phyloP scores from a whole-genome alignment of 805 yeast species.

The Spathaspora boniae region DNA sequence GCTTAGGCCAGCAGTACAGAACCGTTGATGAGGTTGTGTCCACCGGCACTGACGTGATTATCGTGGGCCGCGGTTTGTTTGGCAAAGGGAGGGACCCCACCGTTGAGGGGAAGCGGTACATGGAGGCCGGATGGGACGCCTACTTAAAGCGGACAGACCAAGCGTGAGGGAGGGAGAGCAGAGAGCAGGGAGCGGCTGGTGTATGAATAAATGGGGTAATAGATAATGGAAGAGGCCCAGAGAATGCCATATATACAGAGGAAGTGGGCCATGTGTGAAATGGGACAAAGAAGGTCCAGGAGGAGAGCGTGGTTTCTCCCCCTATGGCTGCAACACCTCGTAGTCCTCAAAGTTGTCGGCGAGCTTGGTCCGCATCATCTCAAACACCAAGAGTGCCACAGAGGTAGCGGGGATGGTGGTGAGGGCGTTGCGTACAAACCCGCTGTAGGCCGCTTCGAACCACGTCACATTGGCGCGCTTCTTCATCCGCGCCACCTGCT shows the following conservation, averaged over 20 bases:
- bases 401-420: constrained; percentile 86
- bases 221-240: no score
- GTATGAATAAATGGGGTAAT: no score
- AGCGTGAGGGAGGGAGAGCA: constrained; percentile 8
- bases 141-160: constrained; percentile 46
- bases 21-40: constrained; percentile 80
- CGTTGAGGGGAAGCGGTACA: constrained; percentile 83
- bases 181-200: no score
- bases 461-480: constrained; percentile 53
- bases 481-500: constrained; percentile 54
- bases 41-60: constrained; percentile 90
- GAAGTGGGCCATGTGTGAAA: no score
- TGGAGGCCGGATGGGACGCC: constrained; percentile 94
- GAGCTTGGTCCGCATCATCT: constrained; percentile 60
- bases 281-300: no score
- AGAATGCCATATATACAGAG: no score
- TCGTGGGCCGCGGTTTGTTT: constrained; percentile 97
- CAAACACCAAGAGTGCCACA: constrained; percentile 79
- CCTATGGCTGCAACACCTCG: constrained; percentile 9
- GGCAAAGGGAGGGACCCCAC: constrained; percentile 92
- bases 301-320: no score
- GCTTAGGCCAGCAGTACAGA: constrained; percentile 94
- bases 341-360: constrained; percentile 29
- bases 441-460: constrained; percentile 71
- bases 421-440: constrained; percentile 68